Evolutionary conservation across 176 grass and related monocot genomes (phyloP), one percentile per base, ranked within the genome.

Genomic region (Carex cristatella): DNA sequence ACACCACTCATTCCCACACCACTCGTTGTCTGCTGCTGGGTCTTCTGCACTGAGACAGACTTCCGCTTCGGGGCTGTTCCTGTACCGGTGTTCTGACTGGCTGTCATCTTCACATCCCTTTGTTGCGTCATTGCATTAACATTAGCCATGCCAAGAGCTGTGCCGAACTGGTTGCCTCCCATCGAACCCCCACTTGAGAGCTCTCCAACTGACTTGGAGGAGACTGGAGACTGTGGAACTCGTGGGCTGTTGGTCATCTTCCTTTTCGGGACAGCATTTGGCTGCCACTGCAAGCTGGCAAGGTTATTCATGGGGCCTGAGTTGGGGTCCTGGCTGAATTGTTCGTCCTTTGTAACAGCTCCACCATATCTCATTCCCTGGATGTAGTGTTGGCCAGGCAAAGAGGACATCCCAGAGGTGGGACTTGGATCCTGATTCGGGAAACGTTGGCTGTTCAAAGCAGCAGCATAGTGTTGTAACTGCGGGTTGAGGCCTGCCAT

Each of bases 131-230:
- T 84, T 77, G 87, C 89, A 88, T 91, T 89, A 15, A 81, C 59
- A 79, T 78, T 79, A 57, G 51, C 53, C 84, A 90, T 90, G 85
- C 92, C 88, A 64, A 86, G 91, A 76, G 89, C 84, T 81, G 89
- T 78, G 73, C 89, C 86, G 83, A 95, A 95, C 84, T 98, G 95
- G 35, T 64, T 81, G 27, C 89, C 95, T 51, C 95, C 91, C 77
- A 94, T 91, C 37, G 95, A 98, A 87, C 85, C 79, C n/a, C 79
- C 91, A 89, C 93, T 93, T 67, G 95, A 97, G 72, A 94, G 88
- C 83, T 98, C 95, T 74, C 96, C 81, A 42, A 63, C 93, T 61
- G 97, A 99, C 92, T 92, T 94, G 7, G 97, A 99, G 81, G 97
- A 99, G 40, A 99, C 91, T 30, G 93, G 97, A 86, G 93, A 95